Percentiles rank a stretch among this genome's conserved stretches.
phyloP scores from a whole-genome alignment of 1,139 yeast species.

The Lodderomyces margitis region DNA sequence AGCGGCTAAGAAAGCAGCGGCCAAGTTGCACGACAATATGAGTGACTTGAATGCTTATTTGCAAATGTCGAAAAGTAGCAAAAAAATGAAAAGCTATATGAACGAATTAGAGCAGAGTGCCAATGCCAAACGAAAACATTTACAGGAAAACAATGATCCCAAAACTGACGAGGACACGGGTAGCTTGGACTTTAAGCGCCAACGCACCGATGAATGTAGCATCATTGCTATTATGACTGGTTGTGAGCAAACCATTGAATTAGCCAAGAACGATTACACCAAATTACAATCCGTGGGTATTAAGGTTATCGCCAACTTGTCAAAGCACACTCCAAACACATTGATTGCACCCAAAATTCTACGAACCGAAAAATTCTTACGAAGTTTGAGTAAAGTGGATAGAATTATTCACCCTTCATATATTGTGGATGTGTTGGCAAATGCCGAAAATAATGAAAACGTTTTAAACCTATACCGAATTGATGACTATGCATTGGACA shows the following conservation, averaged over 20 bases:
- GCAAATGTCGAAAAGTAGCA: conserved; percentile 38
- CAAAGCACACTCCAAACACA: conserved; percentile 34
- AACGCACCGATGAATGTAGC: conserved; percentile 10
- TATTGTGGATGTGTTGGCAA: conserved; percentile 38
- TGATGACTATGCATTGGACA: conserved; percentile 37
- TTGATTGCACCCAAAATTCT: conserved; percentile 75
- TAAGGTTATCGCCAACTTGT: conserved; percentile 38
- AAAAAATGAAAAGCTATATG: conserved; percentile 41
- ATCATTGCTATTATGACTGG: conserved; percentile 61
- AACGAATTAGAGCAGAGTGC: conserved; percentile 26
- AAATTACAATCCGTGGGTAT: conserved; percentile 35
- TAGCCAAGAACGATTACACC: conserved; percentile 32
- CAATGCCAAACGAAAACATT: conserved; percentile 12
- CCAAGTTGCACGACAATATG: conserved; percentile 66
- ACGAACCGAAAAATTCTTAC: conserved; percentile 83
- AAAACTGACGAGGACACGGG: conserved; percentile 4
- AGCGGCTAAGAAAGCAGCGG: conserved; percentile 67
- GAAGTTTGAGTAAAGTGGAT: conserved; percentile 34
- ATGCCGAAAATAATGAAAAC: conserved; percentile 8
- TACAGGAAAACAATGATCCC: conserved; percentile 1
- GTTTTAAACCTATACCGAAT: conserved; percentile 22
- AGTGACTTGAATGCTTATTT: conserved; percentile 63
- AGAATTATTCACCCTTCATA: conserved; percentile 50
- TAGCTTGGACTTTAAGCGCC: not conserved
- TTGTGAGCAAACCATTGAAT: conserved; percentile 47